Evolutionary conservation across 768 basidiomycete species (phyloP).

Genomic region (Dioszegia hungarica): DNA sequence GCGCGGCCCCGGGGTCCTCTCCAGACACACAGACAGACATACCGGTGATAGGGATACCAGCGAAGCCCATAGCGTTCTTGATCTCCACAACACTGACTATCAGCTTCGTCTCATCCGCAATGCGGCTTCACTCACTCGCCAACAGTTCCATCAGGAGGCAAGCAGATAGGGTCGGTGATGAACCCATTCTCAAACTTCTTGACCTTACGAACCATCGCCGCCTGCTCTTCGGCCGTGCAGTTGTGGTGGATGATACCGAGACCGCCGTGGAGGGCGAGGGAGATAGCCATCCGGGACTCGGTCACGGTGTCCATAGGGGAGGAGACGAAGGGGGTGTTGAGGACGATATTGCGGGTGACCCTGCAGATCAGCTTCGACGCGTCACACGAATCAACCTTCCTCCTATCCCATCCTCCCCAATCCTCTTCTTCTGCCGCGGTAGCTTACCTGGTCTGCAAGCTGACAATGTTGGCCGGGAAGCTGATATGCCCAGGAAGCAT

Average conservation of each 20-base stretch:
- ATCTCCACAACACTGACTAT: slow-evolving; percentile 66
- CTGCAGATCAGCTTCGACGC: slow-evolving; percentile 26
- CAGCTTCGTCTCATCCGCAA: neutral
- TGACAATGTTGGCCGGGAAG: slow-evolving; percentile 66
- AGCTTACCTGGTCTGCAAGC: slow-evolving; percentile 63
- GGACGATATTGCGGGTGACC: slow-evolving; percentile 78
- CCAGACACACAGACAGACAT: slow-evolving; percentile 52
- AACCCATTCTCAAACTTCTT: slow-evolving; percentile 99
- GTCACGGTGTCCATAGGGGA: slow-evolving; percentile 99
- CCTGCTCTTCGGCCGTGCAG: slow-evolving; percentile 66
- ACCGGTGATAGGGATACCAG: slow-evolving; percentile 97
- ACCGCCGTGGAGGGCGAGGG: slow-evolving; percentile 72
- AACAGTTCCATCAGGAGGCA: slow-evolving; percentile 70
- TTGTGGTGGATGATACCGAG: slow-evolving; percentile 99
- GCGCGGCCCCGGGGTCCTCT: too few relatives aligned
- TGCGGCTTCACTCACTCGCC: slow-evolving; percentile 56
- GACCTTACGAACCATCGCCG: slow-evolving; percentile 93
- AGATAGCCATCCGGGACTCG: slow-evolving; percentile 61
- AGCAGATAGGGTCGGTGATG: slow-evolving; percentile 87
- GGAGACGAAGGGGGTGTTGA: slow-evolving; percentile 95
- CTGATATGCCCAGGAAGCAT: slow-evolving; percentile 91
- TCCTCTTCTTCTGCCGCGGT: neutral
- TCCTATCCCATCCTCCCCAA: neutral
- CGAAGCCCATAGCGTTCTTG: slow-evolving; percentile 86
- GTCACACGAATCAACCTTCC: too few relatives aligned